A percentile compares a stretch with the other conserved stretches of the same genome.
Evolutionary conservation across 2,329 filamentous ascomycete species (phyloP).

Genomic region (Fusarium torreyae): DNA sequence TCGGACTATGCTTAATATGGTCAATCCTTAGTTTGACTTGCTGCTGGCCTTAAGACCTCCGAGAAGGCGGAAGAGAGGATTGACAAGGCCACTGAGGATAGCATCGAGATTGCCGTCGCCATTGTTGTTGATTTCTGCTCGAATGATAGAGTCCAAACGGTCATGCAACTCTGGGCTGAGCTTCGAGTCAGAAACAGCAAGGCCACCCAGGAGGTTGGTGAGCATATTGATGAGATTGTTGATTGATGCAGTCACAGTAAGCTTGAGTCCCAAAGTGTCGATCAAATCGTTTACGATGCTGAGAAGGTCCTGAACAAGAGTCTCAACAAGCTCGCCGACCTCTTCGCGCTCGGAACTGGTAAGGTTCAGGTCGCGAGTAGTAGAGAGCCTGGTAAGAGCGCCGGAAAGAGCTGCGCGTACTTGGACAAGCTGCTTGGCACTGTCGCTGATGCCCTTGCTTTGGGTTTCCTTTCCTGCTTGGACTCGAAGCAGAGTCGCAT

Average conservation of each 20-base stretch:
- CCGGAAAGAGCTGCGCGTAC: not conserved
- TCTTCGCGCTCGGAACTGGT: not conserved
- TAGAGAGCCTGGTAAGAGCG: not conserved
- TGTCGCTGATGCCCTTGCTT: not conserved
- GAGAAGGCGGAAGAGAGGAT: conserved; percentile 10
- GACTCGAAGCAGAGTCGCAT: conserved; percentile 7
- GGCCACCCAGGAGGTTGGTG: not conserved
- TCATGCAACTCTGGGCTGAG: not conserved
- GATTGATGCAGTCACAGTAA: conserved; percentile 7
- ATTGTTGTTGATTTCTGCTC: not conserved
- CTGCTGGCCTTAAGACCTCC: not conserved
- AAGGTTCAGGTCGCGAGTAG: conserved; percentile 11
- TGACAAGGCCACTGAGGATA: conserved; percentile 18
- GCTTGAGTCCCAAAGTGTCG: not conserved
- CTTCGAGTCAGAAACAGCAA: not conserved
- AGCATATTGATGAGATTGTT: conserved; percentile 21
- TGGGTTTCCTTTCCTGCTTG: not conserved
- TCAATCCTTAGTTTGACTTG: not conserved
- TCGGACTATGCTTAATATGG: too few species aligned
- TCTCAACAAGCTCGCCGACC: not conserved
- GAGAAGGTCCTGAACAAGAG: not conserved
- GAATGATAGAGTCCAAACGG: not conserved
- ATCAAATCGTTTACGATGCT: not conserved
- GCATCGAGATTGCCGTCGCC: not conserved
- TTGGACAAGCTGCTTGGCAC: conserved; percentile 4